These are phyloP conservation scores for Globisporangium barbulae DNA, from an alignment of 352 stramenopile species.

Conservation along the genomic window DNA sequence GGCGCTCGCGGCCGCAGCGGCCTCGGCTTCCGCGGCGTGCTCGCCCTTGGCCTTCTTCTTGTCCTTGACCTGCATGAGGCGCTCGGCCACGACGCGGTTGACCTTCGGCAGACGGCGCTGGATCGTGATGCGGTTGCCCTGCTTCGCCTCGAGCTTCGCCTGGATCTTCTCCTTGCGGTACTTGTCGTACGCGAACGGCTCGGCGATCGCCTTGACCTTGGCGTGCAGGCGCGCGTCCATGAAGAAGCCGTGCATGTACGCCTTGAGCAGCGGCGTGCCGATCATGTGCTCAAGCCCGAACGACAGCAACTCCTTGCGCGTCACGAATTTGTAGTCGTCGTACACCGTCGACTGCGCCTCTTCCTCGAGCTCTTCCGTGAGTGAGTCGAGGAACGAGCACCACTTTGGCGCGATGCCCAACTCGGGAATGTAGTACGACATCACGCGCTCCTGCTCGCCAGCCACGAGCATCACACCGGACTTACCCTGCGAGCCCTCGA, in stretches of 20 bases:
- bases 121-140: slow-evolving; percentile 89
- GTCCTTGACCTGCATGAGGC: slow-evolving; percentile 65
- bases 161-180: slow-evolving; percentile 97
- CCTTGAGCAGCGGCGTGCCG: slow-evolving; percentile 95
- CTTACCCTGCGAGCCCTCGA: slow-evolving; percentile 85
- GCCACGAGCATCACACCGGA: slow-evolving; percentile 96
- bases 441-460: slow-evolving; percentile 95
- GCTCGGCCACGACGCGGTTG: slow-evolving; percentile 87
- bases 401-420: slow-evolving; percentile 97
- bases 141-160: slow-evolving; percentile 90
- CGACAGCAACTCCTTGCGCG: slow-evolving; percentile 90
- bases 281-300: slow-evolving; percentile 98
- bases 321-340: slow-evolving; percentile 99
- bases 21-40: slow-evolving; percentile 23
- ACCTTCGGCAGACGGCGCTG: slow-evolving; percentile 87
- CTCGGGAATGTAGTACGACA: slow-evolving; percentile 98
- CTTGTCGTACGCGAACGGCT: slow-evolving; percentile 98
- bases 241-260: slow-evolving; percentile 99
- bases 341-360: slow-evolving; percentile 93
- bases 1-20: slow-evolving; percentile 21
- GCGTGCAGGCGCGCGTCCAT: slow-evolving; percentile 98
- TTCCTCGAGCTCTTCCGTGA: slow-evolving; percentile 99
- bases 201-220: slow-evolving; percentile 94
- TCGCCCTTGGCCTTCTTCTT: slow-evolving; percentile 61
- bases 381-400: slow-evolving; percentile 99